Conservation (phyloP, 352 stramenopile genomes). For the Blastocystis hominis region DNA sequence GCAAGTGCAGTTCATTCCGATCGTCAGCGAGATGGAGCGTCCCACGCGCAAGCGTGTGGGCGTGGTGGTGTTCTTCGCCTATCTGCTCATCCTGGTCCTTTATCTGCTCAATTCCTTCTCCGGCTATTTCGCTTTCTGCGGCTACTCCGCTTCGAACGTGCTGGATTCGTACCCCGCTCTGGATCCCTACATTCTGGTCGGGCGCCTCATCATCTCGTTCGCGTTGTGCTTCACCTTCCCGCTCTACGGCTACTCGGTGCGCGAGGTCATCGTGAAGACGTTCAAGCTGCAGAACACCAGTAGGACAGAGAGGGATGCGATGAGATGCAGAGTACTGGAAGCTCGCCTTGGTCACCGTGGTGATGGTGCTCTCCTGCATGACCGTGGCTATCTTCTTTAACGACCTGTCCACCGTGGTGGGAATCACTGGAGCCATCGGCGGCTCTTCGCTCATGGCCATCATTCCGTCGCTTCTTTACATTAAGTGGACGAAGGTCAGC, state of each 20-base stretch:
- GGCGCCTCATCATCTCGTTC: slow-evolving; percentile 37
- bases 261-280: background rate
- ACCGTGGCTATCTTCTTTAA: slow-evolving; percentile 45
- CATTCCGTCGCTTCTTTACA: slow-evolving; percentile 26
- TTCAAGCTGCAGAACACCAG: slow-evolving; percentile 30
- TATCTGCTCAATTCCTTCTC: slow-evolving; percentile 38
- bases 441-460: slow-evolving; percentile 27
- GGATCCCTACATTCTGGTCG: slow-evolving; percentile 4
- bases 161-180: slow-evolving; percentile 14
- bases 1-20: slow-evolving; percentile 48
- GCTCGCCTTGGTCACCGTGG: slow-evolving; percentile 18
- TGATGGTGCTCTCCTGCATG: slow-evolving; percentile 47
- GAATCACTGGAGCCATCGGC: slow-evolving; percentile 39
- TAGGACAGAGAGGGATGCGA: background rate
- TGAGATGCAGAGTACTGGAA: slow-evolving; percentile 39
- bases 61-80: slow-evolving; percentile 27
- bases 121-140: slow-evolving; percentile 39
- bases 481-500: slow-evolving; percentile 2
- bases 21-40: slow-evolving; percentile 11
- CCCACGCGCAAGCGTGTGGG: slow-evolving; percentile 8
- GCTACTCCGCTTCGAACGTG: slow-evolving; percentile 33
- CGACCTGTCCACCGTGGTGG: slow-evolving; percentile 23
- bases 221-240: slow-evolving; percentile 51
- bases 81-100: slow-evolving; percentile 9
- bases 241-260: slow-evolving; percentile 34